These are phyloP conservation scores for Acanthamoeba healyi DNA, from an alignment of 208 protist species.

Conservation along the genomic window DNA sequence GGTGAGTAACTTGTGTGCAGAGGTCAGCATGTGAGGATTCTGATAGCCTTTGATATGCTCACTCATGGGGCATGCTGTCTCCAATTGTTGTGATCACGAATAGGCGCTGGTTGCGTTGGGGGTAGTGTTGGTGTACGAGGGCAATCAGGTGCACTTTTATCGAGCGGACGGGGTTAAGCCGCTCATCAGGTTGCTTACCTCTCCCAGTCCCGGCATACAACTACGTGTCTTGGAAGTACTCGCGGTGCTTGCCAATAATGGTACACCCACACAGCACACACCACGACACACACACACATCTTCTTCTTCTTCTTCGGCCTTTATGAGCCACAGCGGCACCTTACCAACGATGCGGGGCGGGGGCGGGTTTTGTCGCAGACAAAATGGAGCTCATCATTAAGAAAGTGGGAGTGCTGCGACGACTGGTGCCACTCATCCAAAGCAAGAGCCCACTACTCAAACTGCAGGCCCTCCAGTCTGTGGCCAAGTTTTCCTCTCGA, in stretches of 20 bases:
- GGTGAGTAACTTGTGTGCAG: too few species aligned
- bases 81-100: too few species aligned
- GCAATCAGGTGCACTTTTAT: slow-evolving; percentile 31
- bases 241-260: neutral
- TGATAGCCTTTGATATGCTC: too few species aligned
- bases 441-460: slow-evolving; percentile 39
- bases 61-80: too few species aligned
- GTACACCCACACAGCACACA: too few species aligned
- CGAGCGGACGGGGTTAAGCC: neutral
- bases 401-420: neutral
- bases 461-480: slow-evolving; percentile 22
- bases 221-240: slow-evolving; percentile 6
- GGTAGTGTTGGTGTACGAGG: neutral
- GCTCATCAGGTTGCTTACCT: neutral
- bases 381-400: slow-evolving; percentile 43
- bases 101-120: neutral
- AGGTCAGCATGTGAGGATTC: too few species aligned
- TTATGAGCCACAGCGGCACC: too few species aligned
- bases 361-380: neutral
- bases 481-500: neutral
- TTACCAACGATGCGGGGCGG: too few species aligned
- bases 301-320: too few species aligned
- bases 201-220: slow-evolving; percentile 23
- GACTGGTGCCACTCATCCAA: neutral
- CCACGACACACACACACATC: too few species aligned